Evolutionary conservation across 2,329 filamentous ascomycete genomes (phyloP).

Genomic region (Ascomycota sp.): DNA sequence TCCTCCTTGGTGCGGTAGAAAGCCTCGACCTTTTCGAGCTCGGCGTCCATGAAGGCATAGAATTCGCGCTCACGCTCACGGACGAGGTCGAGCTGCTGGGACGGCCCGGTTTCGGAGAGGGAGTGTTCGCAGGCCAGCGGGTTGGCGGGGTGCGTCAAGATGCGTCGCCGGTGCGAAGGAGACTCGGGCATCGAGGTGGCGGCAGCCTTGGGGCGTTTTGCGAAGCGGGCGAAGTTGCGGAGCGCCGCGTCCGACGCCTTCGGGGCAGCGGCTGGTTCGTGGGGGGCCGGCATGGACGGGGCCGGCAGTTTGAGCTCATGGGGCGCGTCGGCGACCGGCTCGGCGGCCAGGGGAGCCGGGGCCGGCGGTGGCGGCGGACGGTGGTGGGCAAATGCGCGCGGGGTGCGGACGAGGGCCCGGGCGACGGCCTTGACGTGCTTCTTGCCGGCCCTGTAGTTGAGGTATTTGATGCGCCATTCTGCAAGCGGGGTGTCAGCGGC

Average conservation of each 20-base stretch:
- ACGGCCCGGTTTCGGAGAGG: slow-evolving; percentile 20
- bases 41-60: slow-evolving; percentile 60
- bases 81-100: slow-evolving; percentile 36
- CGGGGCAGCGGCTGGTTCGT: slow-evolving; percentile 8
- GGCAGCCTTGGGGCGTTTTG: too few species aligned
- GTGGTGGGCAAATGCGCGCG: slow-evolving; percentile 12
- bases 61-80: slow-evolving; percentile 67
- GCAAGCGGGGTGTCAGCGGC: too few species aligned
- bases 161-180: slow-evolving; percentile 13
- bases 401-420: slow-evolving; percentile 46
- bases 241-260: slow-evolving; percentile 4
- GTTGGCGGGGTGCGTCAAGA: slow-evolving; percentile 15
- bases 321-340: slow-evolving; percentile 2
- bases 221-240: slow-evolving; percentile 7
- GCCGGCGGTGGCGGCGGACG: slow-evolving; percentile 25
- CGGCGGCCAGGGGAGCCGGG: slow-evolving; percentile 16
- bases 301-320: slow-evolving; percentile 30
- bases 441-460: slow-evolving; percentile 90
- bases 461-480: slow-evolving; percentile 87
- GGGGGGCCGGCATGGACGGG: slow-evolving; percentile 26
- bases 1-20: slow-evolving; percentile 83
- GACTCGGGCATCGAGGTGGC: slow-evolving; percentile 4
- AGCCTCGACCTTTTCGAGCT: slow-evolving; percentile 76
- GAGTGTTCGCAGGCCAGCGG: not conserved
- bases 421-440: slow-evolving; percentile 76